phyloP scores from a whole-genome alignment of 129 eudicot species.

The Ambrosia artemisiifolia region DNA sequence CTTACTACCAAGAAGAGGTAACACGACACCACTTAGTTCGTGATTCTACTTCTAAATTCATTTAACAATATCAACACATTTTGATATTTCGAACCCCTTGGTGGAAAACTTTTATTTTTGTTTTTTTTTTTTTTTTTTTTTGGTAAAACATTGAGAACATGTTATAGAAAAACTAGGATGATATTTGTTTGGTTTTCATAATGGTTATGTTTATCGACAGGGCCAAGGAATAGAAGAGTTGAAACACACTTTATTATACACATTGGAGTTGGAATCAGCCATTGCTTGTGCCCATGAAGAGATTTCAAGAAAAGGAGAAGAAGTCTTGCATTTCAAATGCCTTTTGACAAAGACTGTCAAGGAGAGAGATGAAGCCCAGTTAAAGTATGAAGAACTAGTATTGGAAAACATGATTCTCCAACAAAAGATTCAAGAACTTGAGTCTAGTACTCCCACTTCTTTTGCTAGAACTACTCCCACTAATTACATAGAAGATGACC shows the following conservation, averaged over 20 bases:
- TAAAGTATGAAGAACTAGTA: constrained; percentile 49
- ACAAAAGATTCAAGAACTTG: constrained; percentile 41
- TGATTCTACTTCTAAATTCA: background rate
- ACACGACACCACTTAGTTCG: background rate
- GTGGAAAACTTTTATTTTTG: too few relatives aligned
- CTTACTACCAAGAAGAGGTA: constrained; percentile 74
- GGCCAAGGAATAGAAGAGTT: constrained; percentile 51
- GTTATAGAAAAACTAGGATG: too few relatives aligned
- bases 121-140: background rate
- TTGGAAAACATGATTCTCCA: constrained; percentile 57
- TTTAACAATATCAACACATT: constrained; percentile 4
- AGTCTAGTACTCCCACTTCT: constrained; percentile 15
- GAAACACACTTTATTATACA: constrained; percentile 64
- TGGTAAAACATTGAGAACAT: too few relatives aligned
- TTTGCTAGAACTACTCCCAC: constrained; percentile 26
- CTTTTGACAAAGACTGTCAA: constrained; percentile 47
- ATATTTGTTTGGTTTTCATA: too few relatives aligned
- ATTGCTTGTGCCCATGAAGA: constrained; percentile 68
- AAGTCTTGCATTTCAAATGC: constrained; percentile 54
- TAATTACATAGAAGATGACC: constrained; percentile 44
- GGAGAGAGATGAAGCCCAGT: constrained; percentile 69
- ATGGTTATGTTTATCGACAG: constrained; percentile 21
- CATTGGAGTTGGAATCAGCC: constrained; percentile 69
- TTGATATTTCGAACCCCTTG: too few relatives aligned
- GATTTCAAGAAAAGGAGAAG: constrained; percentile 73